These are phyloP conservation scores for Aquilaria yunnanensis DNA, from an alignment of 345 rosid genomes.

Conservation along the genomic window DNA sequence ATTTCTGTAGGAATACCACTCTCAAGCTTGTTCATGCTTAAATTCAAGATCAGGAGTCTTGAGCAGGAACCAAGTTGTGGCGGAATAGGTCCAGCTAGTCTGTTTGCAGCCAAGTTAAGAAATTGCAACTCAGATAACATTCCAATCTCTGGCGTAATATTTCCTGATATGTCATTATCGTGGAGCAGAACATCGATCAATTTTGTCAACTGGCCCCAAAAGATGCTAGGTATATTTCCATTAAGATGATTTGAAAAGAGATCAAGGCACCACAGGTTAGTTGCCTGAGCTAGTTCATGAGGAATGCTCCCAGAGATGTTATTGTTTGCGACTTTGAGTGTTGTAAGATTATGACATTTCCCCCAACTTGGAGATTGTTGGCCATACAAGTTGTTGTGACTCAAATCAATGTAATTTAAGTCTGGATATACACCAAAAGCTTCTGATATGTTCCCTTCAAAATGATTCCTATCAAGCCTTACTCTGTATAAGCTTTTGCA, in stretches of 20 bases:
- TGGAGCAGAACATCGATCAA: neutral
- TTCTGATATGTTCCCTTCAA: no score
- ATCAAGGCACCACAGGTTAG: no score
- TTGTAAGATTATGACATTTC: no score
- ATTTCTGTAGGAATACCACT: neutral
- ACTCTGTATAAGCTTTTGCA: no score
- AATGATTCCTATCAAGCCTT: no score
- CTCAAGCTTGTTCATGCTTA: neutral
- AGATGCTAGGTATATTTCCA: neutral
- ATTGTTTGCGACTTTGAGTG: no score
- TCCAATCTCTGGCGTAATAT: neutral
- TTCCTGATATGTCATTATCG: neutral
- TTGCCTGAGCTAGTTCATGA: no score
- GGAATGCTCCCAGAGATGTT: no score
- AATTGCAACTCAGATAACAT: neutral
- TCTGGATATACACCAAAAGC: no score
- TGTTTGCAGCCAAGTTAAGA: neutral
- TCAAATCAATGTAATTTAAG: no score
- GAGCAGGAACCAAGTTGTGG: neutral
- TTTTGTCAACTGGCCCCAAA: neutral
- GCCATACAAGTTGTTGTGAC: no score
- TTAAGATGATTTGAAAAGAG: neutral
- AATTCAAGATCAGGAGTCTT: neutral
- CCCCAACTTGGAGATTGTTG: no score
- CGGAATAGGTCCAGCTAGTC: constrained; percentile 8